Base-by-base conservation (phyloP, 2,329 filamentous ascomycete species). In the Monilinia aucupariae region DNA sequence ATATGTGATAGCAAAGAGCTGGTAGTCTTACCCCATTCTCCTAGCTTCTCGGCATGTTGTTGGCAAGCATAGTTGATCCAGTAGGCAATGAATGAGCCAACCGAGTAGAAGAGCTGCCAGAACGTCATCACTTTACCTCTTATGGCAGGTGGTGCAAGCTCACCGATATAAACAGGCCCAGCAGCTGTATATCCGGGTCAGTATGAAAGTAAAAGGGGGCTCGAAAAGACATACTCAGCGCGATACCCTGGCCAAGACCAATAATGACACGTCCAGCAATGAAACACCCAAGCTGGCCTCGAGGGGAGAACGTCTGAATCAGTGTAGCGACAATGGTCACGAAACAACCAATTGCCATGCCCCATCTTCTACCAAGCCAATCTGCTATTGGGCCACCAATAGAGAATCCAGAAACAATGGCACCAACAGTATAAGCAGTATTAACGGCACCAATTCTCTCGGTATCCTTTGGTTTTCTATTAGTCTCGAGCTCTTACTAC, bases 81-180 rank as follows among this genome's bases (percentile, higher is more conserved):
- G 50, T 71, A 69, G 9, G 66, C 67, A 66, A 70, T 68, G 60
- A 70, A 70, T 12, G 68, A 68, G 6, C 85, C 15, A 76, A 87
- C 85, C 2, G 78, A 83, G 75, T 86, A 88, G 75, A 86, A 86
- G 69, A 86, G 80, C 73, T 88, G 85, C 85, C 85, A 88, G 71
- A 88, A 86, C 3, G 83, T 82, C 85, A 88, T 88, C 72, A 88
- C 85, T 65, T 80, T 82, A 55, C 85, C 85, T 64, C 86, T 81
- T 66, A 89, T 88, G 65, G 85, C 79, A 7, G 84, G 73, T 0
- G 86, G 85, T 52, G 85, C 80, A 53, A 89, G 76, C 72, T 90
- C 87, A 65, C 86, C 85, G 65, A 90, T 90, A 74, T 89, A 90
- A 59, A 88, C 85, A 17, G 86, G 85, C 1, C 86, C 86, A 59